Evolutionary conservation across 352 stramenopile species (phyloP).

Genomic region (Phytophthora lateralis): DNA sequence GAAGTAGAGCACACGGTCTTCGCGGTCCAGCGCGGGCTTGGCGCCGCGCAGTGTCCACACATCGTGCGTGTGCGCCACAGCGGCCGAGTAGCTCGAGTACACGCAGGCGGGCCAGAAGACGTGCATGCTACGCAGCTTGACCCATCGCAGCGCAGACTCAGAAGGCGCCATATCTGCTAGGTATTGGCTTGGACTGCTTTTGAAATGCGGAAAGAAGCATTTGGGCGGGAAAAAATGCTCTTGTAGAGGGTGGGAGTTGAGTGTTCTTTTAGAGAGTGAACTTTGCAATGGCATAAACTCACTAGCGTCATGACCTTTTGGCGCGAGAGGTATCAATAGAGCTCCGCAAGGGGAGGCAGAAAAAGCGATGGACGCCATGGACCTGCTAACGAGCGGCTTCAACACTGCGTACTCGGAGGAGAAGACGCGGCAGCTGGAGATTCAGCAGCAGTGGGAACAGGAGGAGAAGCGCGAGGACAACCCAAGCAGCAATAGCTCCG

Average conservation of each 20-base stretch:
- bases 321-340: not conserved
- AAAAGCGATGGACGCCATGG: slow-evolving; percentile 29
- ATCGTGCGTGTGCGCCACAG: slow-evolving; percentile 54
- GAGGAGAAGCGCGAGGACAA: slow-evolving; percentile 34
- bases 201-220: slow-evolving; percentile 19
- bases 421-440: not conserved
- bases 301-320: not conserved
- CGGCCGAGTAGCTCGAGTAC: slow-evolving; percentile 63
- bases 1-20: slow-evolving; percentile 84
- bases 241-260: not conserved
- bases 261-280: no score
- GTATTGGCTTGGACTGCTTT: not conserved
- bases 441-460: slow-evolving; percentile 2
- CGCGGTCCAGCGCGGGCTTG: slow-evolving; percentile 62
- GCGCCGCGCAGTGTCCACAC: slow-evolving; percentile 37
- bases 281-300: no score
- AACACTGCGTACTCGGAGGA: not conserved
- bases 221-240: slow-evolving; percentile 2
- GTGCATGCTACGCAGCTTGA: slow-evolving; percentile 56
- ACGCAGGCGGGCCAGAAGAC: slow-evolving; percentile 79
- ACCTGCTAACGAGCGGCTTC: slow-evolving; percentile 24
- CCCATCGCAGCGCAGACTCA: slow-evolving; percentile 42
- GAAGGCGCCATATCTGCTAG: slow-evolving; percentile 8
- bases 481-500: slow-evolving; percentile 15
- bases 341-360: no score